These are phyloP conservation scores for Penicillium thymicola DNA, from an alignment of 2,329 filamentous ascomycete species.

Conservation along the genomic window DNA sequence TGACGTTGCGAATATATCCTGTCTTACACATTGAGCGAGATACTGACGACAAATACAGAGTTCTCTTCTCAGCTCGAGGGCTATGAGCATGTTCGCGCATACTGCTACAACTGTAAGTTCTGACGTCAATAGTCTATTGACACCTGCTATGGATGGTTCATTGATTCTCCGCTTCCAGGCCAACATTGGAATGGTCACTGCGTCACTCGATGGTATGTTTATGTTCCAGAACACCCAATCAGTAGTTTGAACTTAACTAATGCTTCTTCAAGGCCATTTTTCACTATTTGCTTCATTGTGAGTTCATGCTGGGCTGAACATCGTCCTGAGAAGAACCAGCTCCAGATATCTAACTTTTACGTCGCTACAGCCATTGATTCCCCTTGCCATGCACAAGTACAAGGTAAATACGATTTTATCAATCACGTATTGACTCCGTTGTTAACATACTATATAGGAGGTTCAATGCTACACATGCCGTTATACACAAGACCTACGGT, in stretches of 20 bases:
- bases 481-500: slow-evolving; percentile 39
- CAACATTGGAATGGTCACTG: slow-evolving; percentile 47
- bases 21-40: slow-evolving; percentile 1
- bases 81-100: slow-evolving; percentile 46
- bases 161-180: slow-evolving; percentile 20
- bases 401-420: slow-evolving; percentile 25
- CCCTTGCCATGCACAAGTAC: slow-evolving; percentile 40
- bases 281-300: slow-evolving; percentile 47
- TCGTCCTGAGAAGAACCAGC: background rate
- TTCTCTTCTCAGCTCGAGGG: slow-evolving; percentile 45
- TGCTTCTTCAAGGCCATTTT: slow-evolving; percentile 37
- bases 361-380: slow-evolving; percentile 35
- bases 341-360: slow-evolving; percentile 11
- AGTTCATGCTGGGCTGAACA: slow-evolving; percentile 9
- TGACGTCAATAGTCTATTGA: slow-evolving; percentile 1
- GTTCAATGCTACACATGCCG: slow-evolving; percentile 39
- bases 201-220: slow-evolving; percentile 41
- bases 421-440: background rate
- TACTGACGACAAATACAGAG: slow-evolving; percentile 31
- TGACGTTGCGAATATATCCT: slow-evolving; percentile 4
- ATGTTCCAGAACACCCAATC: background rate
- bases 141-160: background rate
- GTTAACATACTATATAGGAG: slow-evolving; percentile 26
- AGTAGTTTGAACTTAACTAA: slow-evolving; percentile 5
- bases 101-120: slow-evolving; percentile 46